A percentile compares a stretch with the other conserved stretches of the same genome.
Conservation (phyloP, 441 rosid genomes). For the Populus hybrid region DNA sequence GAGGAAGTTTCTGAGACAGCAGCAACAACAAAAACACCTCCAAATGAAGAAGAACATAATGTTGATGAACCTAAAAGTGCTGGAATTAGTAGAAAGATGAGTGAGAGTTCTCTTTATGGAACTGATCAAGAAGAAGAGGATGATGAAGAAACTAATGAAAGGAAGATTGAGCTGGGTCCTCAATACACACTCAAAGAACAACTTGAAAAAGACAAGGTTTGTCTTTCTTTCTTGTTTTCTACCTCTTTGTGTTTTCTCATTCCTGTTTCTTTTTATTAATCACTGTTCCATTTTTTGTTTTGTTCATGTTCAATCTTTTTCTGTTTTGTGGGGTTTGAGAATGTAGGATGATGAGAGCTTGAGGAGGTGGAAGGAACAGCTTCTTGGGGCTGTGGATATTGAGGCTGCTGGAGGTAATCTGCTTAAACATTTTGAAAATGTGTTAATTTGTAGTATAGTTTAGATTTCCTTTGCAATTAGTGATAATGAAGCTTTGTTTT, state of each 20-base stretch:
- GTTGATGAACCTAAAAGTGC: conserved; percentile 19
- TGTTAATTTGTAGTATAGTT: background rate
- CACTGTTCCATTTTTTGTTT: no score
- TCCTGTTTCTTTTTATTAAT: no score
- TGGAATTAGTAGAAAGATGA: conserved; percentile 32
- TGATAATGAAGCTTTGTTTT: background rate
- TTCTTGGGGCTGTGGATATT: conserved; percentile 72
- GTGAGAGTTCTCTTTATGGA: conserved; percentile 42
- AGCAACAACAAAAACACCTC: conserved; percentile 21
- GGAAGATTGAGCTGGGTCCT: conserved; percentile 21
- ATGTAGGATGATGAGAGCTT: no score
- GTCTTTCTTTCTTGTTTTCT: no score
- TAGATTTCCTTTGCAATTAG: background rate
- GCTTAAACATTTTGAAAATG: background rate
- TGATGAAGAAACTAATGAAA: conserved; percentile 43
- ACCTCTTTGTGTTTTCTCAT: no score
- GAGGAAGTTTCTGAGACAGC: conserved; percentile 24
- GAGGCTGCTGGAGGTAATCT: conserved; percentile 60
- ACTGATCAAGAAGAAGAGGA: conserved; percentile 59
- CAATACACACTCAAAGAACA: no score
- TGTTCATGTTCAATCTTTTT: no score
- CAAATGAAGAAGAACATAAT: conserved; percentile 17
- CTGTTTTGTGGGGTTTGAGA: no score
- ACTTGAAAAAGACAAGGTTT: no score
- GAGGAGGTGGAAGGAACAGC: conserved; percentile 30